Percentiles rank a stretch among this genome's conserved stretches.
These are phyloP conservation scores for Punica granatum DNA, from an alignment of 345 rosid species.

Conservation along the genomic window DNA sequence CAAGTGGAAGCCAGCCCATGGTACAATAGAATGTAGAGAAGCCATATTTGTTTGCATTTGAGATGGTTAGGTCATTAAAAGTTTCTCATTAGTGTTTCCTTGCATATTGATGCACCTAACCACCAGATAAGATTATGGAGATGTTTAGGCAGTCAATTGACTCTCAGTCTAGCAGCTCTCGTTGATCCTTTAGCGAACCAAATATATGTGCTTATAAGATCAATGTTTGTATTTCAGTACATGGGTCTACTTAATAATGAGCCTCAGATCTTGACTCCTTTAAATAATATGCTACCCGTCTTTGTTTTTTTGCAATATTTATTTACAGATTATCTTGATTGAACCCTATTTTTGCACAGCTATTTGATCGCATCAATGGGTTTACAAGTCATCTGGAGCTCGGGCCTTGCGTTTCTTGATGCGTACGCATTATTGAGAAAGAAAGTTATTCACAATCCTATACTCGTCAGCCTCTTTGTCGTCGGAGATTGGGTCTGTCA, in stretches of 20 bases:
- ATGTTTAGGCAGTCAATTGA: neutral
- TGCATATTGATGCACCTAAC: neutral
- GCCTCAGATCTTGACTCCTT: neutral
- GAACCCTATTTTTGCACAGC: conserved; percentile 23
- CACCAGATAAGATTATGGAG: too few species aligned
- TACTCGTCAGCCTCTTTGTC: conserved; percentile 68
- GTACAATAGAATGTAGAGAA: too few species aligned
- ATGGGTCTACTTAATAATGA: neutral
- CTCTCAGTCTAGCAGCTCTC: neutral
- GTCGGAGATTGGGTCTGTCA: conserved; percentile 93
- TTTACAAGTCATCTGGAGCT: conserved; percentile 80
- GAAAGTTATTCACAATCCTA: conserved; percentile 43
- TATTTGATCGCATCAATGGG: conserved; percentile 86
- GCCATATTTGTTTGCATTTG: too few species aligned
- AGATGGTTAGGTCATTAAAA: too few species aligned
- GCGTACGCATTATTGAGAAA: conserved; percentile 46
- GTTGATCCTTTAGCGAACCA: neutral
- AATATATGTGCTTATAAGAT: neutral
- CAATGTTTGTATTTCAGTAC: neutral
- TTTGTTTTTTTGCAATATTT: too few species aligned
- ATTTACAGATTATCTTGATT: neutral
- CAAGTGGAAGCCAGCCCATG: too few species aligned
- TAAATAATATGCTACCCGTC: too few species aligned
- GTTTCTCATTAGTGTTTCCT: neutral
- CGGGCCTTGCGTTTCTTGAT: conserved; percentile 58